Conservation (phyloP, 352 stramenopile species). For the Globisporangium abappressorium region DNA sequence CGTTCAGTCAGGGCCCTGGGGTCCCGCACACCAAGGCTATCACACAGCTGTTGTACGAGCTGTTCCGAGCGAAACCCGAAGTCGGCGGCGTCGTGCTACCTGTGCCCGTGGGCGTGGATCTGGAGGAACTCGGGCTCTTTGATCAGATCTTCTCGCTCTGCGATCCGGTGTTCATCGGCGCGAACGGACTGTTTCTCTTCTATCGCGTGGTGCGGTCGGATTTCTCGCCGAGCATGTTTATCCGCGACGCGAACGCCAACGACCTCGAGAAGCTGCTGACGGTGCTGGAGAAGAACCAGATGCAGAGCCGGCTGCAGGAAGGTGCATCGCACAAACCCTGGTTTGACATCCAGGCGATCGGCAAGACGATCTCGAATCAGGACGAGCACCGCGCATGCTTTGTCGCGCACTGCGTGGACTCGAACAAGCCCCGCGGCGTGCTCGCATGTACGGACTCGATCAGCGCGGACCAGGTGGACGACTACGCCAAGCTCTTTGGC, state of each 20-base stretch:
- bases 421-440: conserved; percentile 29
- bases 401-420: conserved; percentile 39
- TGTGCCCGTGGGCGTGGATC: conserved; percentile 43
- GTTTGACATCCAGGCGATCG: conserved; percentile 34
- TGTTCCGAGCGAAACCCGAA: conserved; percentile 36
- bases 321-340: conserved; percentile 36
- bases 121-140: conserved; percentile 59
- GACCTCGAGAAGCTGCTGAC: conserved; percentile 27
- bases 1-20: conserved; percentile 37
- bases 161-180: conserved; percentile 43
- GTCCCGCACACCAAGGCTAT: conserved; percentile 25
- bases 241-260: conserved; percentile 25
- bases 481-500: conserved; percentile 58
- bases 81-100: conserved; percentile 53
- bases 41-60: conserved; percentile 35
- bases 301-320: conserved; percentile 31
- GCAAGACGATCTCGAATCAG: conserved; percentile 34
- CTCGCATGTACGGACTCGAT: conserved; percentile 54
- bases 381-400: conserved; percentile 58
- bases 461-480: conserved; percentile 34
- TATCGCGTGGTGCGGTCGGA: conserved; percentile 51
- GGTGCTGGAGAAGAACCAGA: conserved; percentile 30
- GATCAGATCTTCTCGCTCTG: conserved; percentile 55
- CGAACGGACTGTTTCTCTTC: conserved; percentile 50
- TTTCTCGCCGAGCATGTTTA: conserved; percentile 38